Conservation (phyloP, 495 filamentous ascomycete genomes). For the Aspergillus heteromorphus region DNA sequence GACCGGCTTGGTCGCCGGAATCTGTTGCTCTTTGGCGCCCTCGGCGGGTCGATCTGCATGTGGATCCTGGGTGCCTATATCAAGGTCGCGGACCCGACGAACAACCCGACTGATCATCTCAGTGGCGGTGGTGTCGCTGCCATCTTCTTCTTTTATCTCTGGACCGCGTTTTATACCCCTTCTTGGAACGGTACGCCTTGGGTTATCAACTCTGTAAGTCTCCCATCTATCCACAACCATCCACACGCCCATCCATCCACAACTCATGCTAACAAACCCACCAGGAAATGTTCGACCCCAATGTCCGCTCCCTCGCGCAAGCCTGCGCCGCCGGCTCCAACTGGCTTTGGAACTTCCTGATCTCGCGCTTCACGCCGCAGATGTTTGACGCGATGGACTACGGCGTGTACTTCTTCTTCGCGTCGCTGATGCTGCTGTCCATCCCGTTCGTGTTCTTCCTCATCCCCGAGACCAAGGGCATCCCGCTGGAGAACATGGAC, state of each 20-base stretch:
- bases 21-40: constrained; percentile 66
- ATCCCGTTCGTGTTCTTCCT: constrained; percentile 63
- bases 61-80: constrained; percentile 71
- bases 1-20: constrained; percentile 66
- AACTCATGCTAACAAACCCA: background rate
- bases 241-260: background rate
- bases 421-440: constrained; percentile 61
- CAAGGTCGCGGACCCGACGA: constrained; percentile 49
- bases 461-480: constrained; percentile 62
- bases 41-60: constrained; percentile 64
- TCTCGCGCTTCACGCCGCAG: constrained; percentile 67
- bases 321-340: constrained; percentile 64
- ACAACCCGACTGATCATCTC: constrained; percentile 35
- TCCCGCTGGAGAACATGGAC: constrained; percentile 49
- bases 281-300: constrained; percentile 56
- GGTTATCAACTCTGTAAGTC: constrained; percentile 54
- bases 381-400: constrained; percentile 69
- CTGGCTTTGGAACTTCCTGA: constrained; percentile 74
- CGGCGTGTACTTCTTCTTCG: constrained; percentile 78
- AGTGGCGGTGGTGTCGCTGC: constrained; percentile 58
- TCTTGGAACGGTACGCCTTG: constrained; percentile 71
- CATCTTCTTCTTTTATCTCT: constrained; percentile 76
- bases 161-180: constrained; percentile 72
- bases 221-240: background rate
- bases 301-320: constrained; percentile 61